phyloP scores from a whole-genome alignment of 2,329 filamentous ascomycete species.

The Fusarium sp. region DNA sequence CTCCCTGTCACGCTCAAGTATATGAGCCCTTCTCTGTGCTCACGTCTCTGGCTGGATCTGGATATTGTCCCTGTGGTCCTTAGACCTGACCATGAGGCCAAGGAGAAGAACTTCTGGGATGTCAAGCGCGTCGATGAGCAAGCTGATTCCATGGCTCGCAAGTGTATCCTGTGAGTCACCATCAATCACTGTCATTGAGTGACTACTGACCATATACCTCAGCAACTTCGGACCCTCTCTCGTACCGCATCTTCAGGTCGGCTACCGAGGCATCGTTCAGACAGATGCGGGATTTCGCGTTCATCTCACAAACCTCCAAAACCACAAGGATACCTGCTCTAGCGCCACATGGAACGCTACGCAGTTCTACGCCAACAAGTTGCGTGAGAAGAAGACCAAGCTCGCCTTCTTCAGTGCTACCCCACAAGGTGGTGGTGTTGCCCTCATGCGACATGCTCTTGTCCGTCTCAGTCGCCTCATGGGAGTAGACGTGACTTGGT shows the following conservation, averaged over 20 bases:
- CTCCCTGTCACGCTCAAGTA: conserved; percentile 69
- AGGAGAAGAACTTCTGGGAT: conserved; percentile 60
- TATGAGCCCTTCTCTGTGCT: conserved; percentile 72
- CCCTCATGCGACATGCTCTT: conserved; percentile 82
- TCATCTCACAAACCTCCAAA: conserved; percentile 64
- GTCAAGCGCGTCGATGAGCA: conserved; percentile 78
- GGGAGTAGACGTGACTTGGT: conserved; percentile 80
- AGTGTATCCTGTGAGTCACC: conserved; percentile 73
- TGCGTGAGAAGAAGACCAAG: conserved; percentile 72
- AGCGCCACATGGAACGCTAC: conserved; percentile 73
- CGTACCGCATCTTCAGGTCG: conserved; percentile 74
- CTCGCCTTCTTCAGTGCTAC: conserved; percentile 85
- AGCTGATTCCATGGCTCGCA: conserved; percentile 83
- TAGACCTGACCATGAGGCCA: conserved; percentile 58
- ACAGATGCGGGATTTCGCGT: conserved; percentile 75
- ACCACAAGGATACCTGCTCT: conserved; percentile 71
- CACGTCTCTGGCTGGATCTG: conserved; percentile 78
- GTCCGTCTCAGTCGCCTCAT: conserved; percentile 75
- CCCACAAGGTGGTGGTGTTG: conserved; percentile 84
- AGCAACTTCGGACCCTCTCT: conserved; percentile 79
- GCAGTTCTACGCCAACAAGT: conserved; percentile 69
- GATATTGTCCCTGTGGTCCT: conserved; percentile 80
- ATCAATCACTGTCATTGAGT: not conserved
- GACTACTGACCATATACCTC: not conserved
- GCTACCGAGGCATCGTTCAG: conserved; percentile 74